These are phyloP conservation scores for Xylariaceae sp. DNA, from an alignment of 2,329 filamentous ascomycete species.

Conservation along the genomic window DNA sequence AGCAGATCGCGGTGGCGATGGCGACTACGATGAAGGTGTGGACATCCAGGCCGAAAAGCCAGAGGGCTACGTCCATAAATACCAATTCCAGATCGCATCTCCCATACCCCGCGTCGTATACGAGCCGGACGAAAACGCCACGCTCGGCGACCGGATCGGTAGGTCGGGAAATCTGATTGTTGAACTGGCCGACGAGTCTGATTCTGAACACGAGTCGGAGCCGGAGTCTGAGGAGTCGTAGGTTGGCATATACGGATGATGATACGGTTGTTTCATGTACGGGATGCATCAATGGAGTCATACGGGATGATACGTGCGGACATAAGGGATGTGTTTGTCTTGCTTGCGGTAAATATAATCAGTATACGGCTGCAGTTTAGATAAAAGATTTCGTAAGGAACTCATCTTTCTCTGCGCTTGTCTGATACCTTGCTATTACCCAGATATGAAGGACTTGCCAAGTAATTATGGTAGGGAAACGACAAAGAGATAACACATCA, in stretches of 20 bases:
- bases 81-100: constrained; percentile 78
- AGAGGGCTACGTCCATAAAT: constrained; percentile 70
- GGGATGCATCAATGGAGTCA: constrained; percentile 7
- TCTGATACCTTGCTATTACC: background rate
- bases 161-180: constrained; percentile 85
- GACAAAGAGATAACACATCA: no score
- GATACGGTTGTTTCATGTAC: background rate
- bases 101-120: constrained; percentile 82
- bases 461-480: background rate
- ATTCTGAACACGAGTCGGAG: constrained; percentile 45
- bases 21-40: constrained; percentile 31
- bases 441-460: background rate
- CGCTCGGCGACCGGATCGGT: constrained; percentile 70
- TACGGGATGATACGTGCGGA: background rate
- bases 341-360: background rate
- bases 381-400: background rate
- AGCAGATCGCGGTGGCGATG: no score
- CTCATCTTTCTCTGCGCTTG: background rate
- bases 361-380: background rate
- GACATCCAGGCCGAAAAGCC: constrained; percentile 44
- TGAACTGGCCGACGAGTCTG: constrained; percentile 53
- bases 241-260: background rate
- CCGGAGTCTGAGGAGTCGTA: constrained; percentile 28
- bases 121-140: constrained; percentile 61
- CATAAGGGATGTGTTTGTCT: background rate